phyloP scores from a whole-genome alignment of 768 basidiomycete genomes.

The Terana coerulea region DNA sequence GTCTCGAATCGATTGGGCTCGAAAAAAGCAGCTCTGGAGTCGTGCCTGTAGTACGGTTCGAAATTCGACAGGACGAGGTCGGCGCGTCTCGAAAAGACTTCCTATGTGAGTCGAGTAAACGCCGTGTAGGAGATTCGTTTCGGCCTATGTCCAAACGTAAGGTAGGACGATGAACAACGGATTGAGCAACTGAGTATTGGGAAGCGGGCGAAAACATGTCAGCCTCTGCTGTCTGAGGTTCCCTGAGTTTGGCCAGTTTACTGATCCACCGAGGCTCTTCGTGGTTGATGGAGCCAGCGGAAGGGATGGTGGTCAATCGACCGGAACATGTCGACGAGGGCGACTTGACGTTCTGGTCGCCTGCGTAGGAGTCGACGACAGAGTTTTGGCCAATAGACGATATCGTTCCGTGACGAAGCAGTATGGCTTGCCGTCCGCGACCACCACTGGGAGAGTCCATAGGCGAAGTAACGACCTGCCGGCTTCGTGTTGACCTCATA shows the following conservation, averaged over 20 bases:
- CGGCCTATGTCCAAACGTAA: background rate
- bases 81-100: background rate
- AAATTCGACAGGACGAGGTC: too few relatives aligned
- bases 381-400: constrained; percentile 8
- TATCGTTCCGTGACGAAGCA: constrained; percentile 10
- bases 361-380: constrained; percentile 3
- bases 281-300: background rate
- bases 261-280: background rate
- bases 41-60: too few relatives aligned
- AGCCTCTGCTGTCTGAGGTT: background rate
- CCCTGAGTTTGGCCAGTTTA: background rate
- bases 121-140: background rate
- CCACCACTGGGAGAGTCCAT: constrained; percentile 18
- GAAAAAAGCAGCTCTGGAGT: too few relatives aligned
- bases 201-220: constrained; percentile 6
- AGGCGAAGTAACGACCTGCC: constrained; percentile 4
- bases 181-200: background rate
- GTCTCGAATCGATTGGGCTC: too few relatives aligned
- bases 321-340: constrained; percentile 8
- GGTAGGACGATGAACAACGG: background rate
- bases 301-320: constrained; percentile 8
- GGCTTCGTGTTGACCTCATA: constrained; percentile 12
- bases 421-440: constrained; percentile 1
- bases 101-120: background rate
- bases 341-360: background rate